These are phyloP conservation scores for Cucurbita pepo DNA, from an alignment of 306 rosid species.

Conservation along the genomic window DNA sequence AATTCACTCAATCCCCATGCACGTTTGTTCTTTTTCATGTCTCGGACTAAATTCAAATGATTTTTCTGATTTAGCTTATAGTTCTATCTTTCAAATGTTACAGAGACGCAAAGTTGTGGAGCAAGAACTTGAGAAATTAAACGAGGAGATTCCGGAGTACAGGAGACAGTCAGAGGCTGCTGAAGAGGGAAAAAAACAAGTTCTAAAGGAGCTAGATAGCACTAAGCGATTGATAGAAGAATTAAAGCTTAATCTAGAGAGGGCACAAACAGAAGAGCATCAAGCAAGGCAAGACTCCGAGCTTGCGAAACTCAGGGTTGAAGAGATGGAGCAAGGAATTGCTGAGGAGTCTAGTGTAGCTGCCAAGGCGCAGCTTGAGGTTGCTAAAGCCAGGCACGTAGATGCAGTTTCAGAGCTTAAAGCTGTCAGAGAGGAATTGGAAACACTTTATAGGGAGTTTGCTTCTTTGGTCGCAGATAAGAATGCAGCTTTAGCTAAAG, in stretches of 20 bases:
- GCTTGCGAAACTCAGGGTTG: conserved; percentile 94
- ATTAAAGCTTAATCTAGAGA: conserved; percentile 80
- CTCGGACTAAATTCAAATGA: not conserved
- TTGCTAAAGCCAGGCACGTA: conserved; percentile 74
- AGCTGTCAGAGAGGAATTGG: conserved; percentile 74
- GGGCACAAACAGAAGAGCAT: conserved; percentile 88
- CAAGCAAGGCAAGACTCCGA: conserved; percentile 97
- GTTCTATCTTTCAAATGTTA: not conserved
- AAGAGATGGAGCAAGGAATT: conserved; percentile 99
- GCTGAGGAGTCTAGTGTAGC: conserved; percentile 95
- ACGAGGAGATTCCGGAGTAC: conserved; percentile 64
- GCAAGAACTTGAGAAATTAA: conserved; percentile 68
- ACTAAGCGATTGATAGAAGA: conserved; percentile 86
- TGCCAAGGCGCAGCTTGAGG: conserved; percentile 96
- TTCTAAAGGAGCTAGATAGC: conserved; percentile 65
- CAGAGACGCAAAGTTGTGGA: conserved; percentile 81
- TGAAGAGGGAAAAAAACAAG: conserved; percentile 39
- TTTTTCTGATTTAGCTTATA: not conserved
- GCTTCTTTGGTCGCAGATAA: conserved; percentile 63
- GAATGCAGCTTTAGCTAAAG: conserved; percentile 53
- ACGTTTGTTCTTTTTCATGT: not conserved
- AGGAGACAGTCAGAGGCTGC: conserved; percentile 51
- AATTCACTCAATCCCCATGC: not conserved
- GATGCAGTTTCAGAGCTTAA: conserved; percentile 67
- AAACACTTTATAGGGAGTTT: conserved; percentile 44